These are phyloP conservation scores for Cyberlindnera maritima DNA, from an alignment of 805 yeast genomes.

Conservation along the genomic window DNA sequence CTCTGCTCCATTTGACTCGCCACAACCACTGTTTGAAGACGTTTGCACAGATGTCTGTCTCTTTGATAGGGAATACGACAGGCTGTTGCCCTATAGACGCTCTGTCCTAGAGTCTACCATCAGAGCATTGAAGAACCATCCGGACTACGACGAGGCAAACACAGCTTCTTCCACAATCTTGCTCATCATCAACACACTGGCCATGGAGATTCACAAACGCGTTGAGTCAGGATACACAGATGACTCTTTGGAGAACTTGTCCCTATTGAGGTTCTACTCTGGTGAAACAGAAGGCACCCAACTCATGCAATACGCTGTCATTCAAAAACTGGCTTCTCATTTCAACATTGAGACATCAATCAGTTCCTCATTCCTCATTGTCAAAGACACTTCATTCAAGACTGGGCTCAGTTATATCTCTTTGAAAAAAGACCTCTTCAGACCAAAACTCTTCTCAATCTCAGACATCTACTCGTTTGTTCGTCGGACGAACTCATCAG, in stretches of 20 bases:
- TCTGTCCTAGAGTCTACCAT: slow-evolving; percentile 3
- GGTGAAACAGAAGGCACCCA: slow-evolving; percentile 16
- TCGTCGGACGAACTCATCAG: neutral
- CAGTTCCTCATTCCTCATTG: slow-evolving; percentile 8
- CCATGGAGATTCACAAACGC: slow-evolving; percentile 5
- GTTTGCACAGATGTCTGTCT: slow-evolving; percentile 8
- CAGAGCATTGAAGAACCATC: neutral
- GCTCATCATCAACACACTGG: slow-evolving; percentile 9
- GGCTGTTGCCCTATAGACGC: slow-evolving; percentile 16
- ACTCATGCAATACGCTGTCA: slow-evolving; percentile 6
- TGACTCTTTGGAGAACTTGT: slow-evolving; percentile 13
- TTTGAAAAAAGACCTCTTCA: slow-evolving; percentile 1
- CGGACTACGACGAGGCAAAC: neutral
- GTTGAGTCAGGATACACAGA: neutral
- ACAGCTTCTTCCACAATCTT: slow-evolving; percentile 12
- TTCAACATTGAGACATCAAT: slow-evolving; percentile 8
- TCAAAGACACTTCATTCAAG: slow-evolving; percentile 7
- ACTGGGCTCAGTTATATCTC: slow-evolving; percentile 15
- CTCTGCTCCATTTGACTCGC: neutral
- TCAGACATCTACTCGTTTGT: slow-evolving; percentile 4
- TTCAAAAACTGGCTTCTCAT: slow-evolving; percentile 12
- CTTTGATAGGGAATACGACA: slow-evolving; percentile 24
- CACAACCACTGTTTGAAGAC: slow-evolving; percentile 11
- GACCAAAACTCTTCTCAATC: slow-evolving; percentile 7
- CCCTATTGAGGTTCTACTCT: slow-evolving; percentile 17